Evolutionary conservation across 2,329 filamentous ascomycete species (phyloP), one percentile per base, ranked within the genome.

Genomic region (Mollisia scopiformis): DNA sequence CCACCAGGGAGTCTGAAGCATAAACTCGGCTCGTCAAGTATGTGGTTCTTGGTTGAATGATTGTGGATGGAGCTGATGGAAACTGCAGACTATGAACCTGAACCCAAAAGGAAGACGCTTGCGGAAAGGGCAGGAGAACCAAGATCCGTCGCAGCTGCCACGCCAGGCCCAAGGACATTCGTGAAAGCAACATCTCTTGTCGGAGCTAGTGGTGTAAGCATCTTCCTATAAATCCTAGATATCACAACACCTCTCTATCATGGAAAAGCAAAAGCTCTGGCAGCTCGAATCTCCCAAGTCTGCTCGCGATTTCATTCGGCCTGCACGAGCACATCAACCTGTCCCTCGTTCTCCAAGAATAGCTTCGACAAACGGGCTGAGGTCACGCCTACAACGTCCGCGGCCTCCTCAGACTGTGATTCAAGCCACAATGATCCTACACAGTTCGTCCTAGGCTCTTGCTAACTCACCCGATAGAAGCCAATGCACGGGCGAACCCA

Each of bases 41-140:
- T 52, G 21, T 14, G 37, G n/a, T 14, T 25, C 28, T 33, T 19
- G 37, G n/a, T 43, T 2, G 52, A 7, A 35, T 16, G 39, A 2
- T 21, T 39, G 28, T 6, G 14, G 16, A 11, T 19, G 35, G n/a
- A 23, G 21, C 60, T 66, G 58, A 68, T 56, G 14, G 27, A 28
- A 31, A 19, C 3, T 23, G n/a, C 64, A 87, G 85, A 80, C 55
- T 66, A 76, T 23, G 79, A 85, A 68, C 80, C 86, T 21, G 82
- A 86, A 53, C 70, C 84, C 2, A 89, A 90, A 74, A 80, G 87
- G 59, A 86, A 86, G 69, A 84, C 83, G 14, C 75, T 88, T 27
- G 75, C 74, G 21, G 84, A 88, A 58, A 79, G 79, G 66, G 84
- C 81, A 31, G 81, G 74, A 62, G 85, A 89, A 61, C 81, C 77